Conservation (phyloP, 2,329 filamentous ascomycete genomes). For the Phoma sp. region DNA sequence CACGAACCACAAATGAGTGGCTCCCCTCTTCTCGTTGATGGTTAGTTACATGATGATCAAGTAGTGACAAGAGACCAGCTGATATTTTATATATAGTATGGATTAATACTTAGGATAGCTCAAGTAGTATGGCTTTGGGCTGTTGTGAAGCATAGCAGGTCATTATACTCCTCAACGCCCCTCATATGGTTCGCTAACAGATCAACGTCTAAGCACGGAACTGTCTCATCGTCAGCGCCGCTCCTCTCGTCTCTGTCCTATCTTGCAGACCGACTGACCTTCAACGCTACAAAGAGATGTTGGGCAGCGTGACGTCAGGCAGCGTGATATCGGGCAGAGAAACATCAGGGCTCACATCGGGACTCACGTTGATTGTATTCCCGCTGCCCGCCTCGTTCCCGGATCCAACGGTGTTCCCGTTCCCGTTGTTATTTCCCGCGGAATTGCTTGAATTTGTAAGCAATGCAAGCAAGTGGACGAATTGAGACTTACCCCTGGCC, state of each 20-base stretch:
- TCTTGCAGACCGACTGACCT: constrained; percentile 7
- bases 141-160: background rate
- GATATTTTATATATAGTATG: too few species aligned
- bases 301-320: constrained; percentile 4
- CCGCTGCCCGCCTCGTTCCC: constrained; percentile 14
- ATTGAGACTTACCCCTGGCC: background rate
- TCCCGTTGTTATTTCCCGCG: constrained; percentile 14
- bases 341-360: constrained; percentile 8
- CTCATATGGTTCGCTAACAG: background rate
- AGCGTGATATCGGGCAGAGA: constrained; percentile 7
- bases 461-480: too few species aligned
- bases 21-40: too few species aligned
- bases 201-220: constrained; percentile 3
- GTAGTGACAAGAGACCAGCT: too few species aligned
- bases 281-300: constrained; percentile 5
- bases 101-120: too few species aligned
- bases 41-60: too few species aligned
- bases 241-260: background rate
- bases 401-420: constrained; percentile 14
- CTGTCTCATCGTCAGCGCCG: background rate
- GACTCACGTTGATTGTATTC: constrained; percentile 21
- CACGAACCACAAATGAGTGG: too few species aligned
- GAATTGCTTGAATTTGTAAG: background rate
- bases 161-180: background rate
- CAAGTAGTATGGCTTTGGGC: too few species aligned